These are phyloP conservation scores for Colletotrichum horii DNA, from an alignment of 2,329 filamentous ascomycete genomes.

Conservation along the genomic window DNA sequence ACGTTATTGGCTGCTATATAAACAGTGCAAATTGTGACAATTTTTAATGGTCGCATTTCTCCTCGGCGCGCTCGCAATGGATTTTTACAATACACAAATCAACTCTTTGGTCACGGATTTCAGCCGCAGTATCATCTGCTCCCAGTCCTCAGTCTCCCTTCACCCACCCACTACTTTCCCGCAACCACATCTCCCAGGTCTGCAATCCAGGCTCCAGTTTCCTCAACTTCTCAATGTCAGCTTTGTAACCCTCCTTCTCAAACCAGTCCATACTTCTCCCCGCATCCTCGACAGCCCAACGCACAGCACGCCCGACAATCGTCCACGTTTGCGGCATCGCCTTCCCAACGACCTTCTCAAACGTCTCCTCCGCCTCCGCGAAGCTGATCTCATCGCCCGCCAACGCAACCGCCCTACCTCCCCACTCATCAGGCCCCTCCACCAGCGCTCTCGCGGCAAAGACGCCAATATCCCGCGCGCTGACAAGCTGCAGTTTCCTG, in stretches of 20 bases:
- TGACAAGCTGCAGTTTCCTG: slow-evolving; percentile 29
- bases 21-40: not conserved
- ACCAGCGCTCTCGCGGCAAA: slow-evolving; percentile 13
- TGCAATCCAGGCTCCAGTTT: slow-evolving; percentile 15
- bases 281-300: slow-evolving; percentile 18
- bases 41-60: not conserved
- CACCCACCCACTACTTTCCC: slow-evolving; percentile 25
- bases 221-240: slow-evolving; percentile 4
- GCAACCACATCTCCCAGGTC: slow-evolving; percentile 25
- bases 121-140: not conserved
- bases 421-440: slow-evolving; percentile 11
- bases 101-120: not conserved
- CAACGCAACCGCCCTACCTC: slow-evolving; percentile 5
- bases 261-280: slow-evolving; percentile 22
- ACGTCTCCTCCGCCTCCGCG: slow-evolving; percentile 2
- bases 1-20: not conserved
- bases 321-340: slow-evolving; percentile 5
- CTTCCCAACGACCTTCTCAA: not conserved
- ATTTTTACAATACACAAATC: not conserved
- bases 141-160: not conserved
- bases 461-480: slow-evolving; percentile 28
- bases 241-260: slow-evolving; percentile 7
- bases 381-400: slow-evolving; percentile 21
- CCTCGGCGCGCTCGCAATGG: not conserved
- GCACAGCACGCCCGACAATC: not conserved